Evolutionary conservation across 2,329 filamentous ascomycete species (phyloP), one percentile per base, ranked within the genome.

Genomic region (Mycocentrospora acerina): DNA sequence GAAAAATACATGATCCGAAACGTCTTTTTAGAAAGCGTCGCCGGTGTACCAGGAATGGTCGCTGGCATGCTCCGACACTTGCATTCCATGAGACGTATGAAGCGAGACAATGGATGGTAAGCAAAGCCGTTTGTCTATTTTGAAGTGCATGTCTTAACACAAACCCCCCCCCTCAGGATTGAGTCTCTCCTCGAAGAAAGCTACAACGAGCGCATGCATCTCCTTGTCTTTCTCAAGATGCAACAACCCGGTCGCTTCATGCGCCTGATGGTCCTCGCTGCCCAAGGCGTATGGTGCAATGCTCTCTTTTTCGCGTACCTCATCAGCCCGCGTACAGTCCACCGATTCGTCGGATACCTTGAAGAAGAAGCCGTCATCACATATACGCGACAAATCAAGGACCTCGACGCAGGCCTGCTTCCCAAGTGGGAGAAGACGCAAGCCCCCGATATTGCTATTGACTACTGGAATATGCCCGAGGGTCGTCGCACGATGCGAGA

Each of bases 321-420:
- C 24, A 60, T 95, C 44, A 89, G 85, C 1, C 91, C 93, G 6
- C 82, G 84, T 45, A 91, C 88, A 48, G 91, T 88, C 60, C 93
- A 98, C 68, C 85, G 93, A 29, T 97, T 98, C 67, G 90, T 97
- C 36, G 93, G 90, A 2, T 97, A 97, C 57, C 81, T 98, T 10
- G 93, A 98, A 69, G 93, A 98, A 67, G 93, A 98, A 69, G 93
- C 93, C 7, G 91, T 97, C 2, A 80, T 95, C 61, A 98, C 93
- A 0, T 98, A 98, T 72, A 93, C 89, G 1, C 83, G 90, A 33
- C 88, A 89, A 44, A 86, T 97, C 56, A 76, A 82, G 51, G 93
- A 97, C 60, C 79, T 98, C 16, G 90, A 97, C 42, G 77, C 79
- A 3, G 91, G 91, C n/a, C 79, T 81, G 42, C 73, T 96, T 11